Percentiles rank a stretch among this genome's conserved stretches.
Evolutionary conservation across 345 rosid species (phyloP).

Genomic region (Arabis alpina): DNA sequence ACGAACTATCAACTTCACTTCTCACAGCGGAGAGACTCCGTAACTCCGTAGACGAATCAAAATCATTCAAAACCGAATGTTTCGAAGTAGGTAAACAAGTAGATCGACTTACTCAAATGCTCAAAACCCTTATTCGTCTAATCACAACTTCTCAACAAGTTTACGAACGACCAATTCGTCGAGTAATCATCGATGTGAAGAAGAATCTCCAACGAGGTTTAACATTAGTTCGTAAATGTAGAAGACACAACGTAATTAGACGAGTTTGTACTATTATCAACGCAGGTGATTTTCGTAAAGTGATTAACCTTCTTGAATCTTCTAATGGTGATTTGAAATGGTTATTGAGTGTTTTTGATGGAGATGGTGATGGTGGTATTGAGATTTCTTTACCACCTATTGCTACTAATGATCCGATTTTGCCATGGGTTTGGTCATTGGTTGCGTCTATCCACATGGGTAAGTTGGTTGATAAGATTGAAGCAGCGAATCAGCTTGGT

Average conservation of each 20-base stretch:
- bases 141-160: constrained; percentile 52
- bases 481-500: constrained; percentile 76
- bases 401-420: constrained; percentile 85
- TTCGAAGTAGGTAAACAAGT: constrained; percentile 59
- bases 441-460: constrained; percentile 67
- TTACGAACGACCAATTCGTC: constrained; percentile 84
- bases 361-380: constrained; percentile 54
- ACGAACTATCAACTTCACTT: constrained; percentile 55
- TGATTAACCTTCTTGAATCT: constrained; percentile 61
- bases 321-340: constrained; percentile 85
- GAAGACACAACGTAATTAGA: constrained; percentile 63
- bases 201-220: constrained; percentile 66
- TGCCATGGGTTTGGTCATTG: constrained; percentile 90
- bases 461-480: constrained; percentile 56
- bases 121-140: constrained; percentile 60
- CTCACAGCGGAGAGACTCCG: constrained; percentile 66
- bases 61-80: constrained; percentile 64
- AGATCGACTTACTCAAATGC: constrained; percentile 68
- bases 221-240: constrained; percentile 70
- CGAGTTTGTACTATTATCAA: constrained; percentile 66
- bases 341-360: constrained; percentile 64
- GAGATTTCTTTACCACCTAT: constrained; percentile 78
- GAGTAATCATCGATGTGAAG: constrained; percentile 62
- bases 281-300: constrained; percentile 78
- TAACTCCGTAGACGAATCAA: constrained; percentile 61